phyloP scores from a whole-genome alignment of 805 yeast species.

The Cyberlindnera amylophila region DNA sequence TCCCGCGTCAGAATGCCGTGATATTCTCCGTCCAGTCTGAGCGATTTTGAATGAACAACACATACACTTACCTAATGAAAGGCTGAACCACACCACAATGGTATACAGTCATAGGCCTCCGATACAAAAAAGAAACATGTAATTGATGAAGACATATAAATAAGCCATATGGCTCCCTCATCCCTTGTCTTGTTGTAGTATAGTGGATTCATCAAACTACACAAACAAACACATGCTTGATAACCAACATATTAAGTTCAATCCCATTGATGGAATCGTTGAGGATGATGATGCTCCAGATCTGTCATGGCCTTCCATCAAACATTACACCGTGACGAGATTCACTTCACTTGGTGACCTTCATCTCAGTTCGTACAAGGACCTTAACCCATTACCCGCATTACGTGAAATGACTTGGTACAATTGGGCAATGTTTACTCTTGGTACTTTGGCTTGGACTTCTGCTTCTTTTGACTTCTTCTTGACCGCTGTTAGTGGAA shows the following conservation, averaged over 20 bases:
- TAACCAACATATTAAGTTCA: slow-evolving; percentile 3
- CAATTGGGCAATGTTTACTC: slow-evolving; percentile 55
- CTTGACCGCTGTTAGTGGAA: slow-evolving; percentile 55
- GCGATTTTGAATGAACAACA: background rate
- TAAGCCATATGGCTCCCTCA: too few species aligned
- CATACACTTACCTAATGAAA: too few species aligned
- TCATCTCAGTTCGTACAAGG: slow-evolving; percentile 21
- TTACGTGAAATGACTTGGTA: slow-evolving; percentile 33
- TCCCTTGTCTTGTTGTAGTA: background rate
- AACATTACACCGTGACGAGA: slow-evolving; percentile 23
- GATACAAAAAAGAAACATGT: too few species aligned
- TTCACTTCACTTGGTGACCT: slow-evolving; percentile 24
- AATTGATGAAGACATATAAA: too few species aligned
- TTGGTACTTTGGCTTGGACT: slow-evolving; percentile 66
- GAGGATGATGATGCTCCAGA: slow-evolving; percentile 16
- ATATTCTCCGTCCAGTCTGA: background rate
- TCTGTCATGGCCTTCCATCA: slow-evolving; percentile 12
- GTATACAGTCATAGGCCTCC: too few species aligned
- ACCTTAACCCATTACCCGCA: slow-evolving; percentile 42
- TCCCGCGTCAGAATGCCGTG: slow-evolving; percentile 1
- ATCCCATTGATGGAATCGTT: slow-evolving; percentile 14
- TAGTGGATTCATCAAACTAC: background rate
- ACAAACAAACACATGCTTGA: slow-evolving; percentile 1
- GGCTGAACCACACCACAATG: too few species aligned
- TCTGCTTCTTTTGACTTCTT: slow-evolving; percentile 74